phyloP scores from a whole-genome alignment of 768 basidiomycete species.

The Lactarius akahatsu region DNA sequence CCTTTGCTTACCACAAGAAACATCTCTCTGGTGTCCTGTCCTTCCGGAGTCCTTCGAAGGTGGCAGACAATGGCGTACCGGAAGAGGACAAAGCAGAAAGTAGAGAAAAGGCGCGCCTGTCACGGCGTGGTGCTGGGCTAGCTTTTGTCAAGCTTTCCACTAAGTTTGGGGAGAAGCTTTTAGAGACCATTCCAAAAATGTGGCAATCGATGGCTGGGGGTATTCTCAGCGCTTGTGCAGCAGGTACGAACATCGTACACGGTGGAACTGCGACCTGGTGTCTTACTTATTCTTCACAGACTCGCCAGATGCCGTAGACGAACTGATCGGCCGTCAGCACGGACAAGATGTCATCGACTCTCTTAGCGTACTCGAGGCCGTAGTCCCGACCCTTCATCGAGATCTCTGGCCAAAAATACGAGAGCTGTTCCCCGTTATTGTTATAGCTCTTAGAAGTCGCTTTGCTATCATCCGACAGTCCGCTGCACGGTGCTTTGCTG shows the following conservation, averaged over 20 bases:
- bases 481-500: conserved; percentile 84
- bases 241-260: conserved; percentile 48
- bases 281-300: conserved; percentile 26
- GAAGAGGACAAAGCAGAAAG: conserved; percentile 45
- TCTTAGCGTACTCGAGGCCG: conserved; percentile 82
- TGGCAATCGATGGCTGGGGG: conserved; percentile 92
- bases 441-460: conserved; percentile 74
- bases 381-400: conserved; percentile 71
- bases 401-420: conserved; percentile 66
- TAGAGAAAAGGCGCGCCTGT: conserved; percentile 70
- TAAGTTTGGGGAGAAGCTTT: conserved; percentile 68
- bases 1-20: conserved; percentile 70
- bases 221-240: conserved; percentile 61
- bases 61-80: conserved; percentile 39
- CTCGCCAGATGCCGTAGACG: conserved; percentile 57
- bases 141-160: conserved; percentile 78
- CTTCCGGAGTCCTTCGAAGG: conserved; percentile 49
- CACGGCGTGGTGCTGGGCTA: conserved; percentile 80
- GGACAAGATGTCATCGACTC: conserved; percentile 94
- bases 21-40: conserved; percentile 74
- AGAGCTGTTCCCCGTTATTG: conserved; percentile 73
- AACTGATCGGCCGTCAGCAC: conserved; percentile 62
- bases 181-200: conserved; percentile 86
- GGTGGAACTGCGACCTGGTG: neutral
- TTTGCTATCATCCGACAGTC: conserved; percentile 90